Base-by-base conservation (phyloP, 441 rosid species). In the Corymbia citriodora region DNA sequence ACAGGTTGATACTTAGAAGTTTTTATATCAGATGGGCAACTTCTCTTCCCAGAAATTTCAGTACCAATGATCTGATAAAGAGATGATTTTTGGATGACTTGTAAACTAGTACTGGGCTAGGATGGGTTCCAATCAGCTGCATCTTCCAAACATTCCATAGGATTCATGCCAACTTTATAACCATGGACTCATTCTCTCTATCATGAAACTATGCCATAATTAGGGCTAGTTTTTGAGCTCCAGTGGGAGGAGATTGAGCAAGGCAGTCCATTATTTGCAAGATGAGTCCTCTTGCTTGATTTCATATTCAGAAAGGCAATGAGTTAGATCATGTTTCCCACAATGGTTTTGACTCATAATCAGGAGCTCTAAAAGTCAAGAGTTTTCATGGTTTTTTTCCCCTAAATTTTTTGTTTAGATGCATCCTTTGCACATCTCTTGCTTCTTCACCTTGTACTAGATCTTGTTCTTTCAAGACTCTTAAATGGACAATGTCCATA, bases 231-330 rank as follows among this genome's bases (percentile, higher is more conserved):
- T 57, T 57, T 57, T 9, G 0, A 57, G 63, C 6, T 23, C 29
- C 29, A 57, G 5, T 21, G 27, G 6, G 6, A 9, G 29, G 61
- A 57, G 1, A 1, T 57, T 57, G 59, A 8, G 59, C 59, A 18
- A 55, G 59, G 3, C 2, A 0, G 25, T 55, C 59, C 59, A 1
- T 55, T 7, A 55, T 3, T 2, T 0, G 5, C 59, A 55, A 55
- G 25, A 55, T 55, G 25, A 55, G 4, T 55, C 10, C 59, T 55
- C 59, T 55, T 55, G 25, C 25, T 55, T 55, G 59, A 55, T 55
- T 21, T 19, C 0, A 10, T 19, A 55, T 55, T 55, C 23, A 55
- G 59, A 55, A 19, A 55, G 59, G 59, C 59, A 19, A 55, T 19
- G 59, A 55, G 59, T 2, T 55, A 55, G 59, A 0, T 19, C 59